Base-by-base conservation (phyloP, 2,329 filamentous ascomycete genomes). In the Curvularia eragrostidis region DNA sequence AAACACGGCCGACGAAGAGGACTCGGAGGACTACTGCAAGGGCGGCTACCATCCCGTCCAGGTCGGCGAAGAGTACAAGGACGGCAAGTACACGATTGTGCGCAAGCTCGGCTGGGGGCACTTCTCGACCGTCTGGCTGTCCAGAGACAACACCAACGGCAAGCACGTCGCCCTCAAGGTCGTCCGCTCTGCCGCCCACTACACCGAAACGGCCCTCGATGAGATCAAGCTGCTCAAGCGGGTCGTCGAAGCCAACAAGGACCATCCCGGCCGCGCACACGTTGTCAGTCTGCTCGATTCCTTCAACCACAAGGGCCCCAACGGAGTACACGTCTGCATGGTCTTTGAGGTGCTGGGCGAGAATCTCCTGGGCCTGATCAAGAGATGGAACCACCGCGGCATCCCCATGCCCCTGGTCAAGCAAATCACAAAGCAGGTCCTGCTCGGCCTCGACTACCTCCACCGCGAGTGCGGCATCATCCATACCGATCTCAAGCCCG, bases 1-100 rank as follows among this genome's bases (percentile, higher is more conserved):
- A 72, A 93, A 95, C 75, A 96, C 94, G 38, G 94, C 93, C 74
- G 95, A 98, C 76, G 95, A 99, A 81, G 95, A 99, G 80, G 95
- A 99, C 79, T 97, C 92, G 47, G 94, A 98, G 80, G 95, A 99
- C 79, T 99, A 99, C 82, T 97, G 94, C 86, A 98, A 98, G 81
- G 95, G 95, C 72, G 95, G 95, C 60, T 99, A 98, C 79, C 95
- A 99, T 75, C 95, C 95, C 2, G 95, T 99, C 48, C 85, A 88
- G 70, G 90, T 98, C 59, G 95, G 95, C 70, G 95, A 99, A 81
- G 90, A 93, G 74, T 98, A 97, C 85, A 98, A 98, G 78, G 92
- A 98, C 77, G 93, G 92, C 68, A 94, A 91, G 81, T 99, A 99
- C 80, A 95, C 93, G 15, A 89, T 98, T 57, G 91, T 98, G 77